Conservation (phyloP, 2,329 filamentous ascomycete genomes). For the Malbranchea cinnamomea region DNA sequence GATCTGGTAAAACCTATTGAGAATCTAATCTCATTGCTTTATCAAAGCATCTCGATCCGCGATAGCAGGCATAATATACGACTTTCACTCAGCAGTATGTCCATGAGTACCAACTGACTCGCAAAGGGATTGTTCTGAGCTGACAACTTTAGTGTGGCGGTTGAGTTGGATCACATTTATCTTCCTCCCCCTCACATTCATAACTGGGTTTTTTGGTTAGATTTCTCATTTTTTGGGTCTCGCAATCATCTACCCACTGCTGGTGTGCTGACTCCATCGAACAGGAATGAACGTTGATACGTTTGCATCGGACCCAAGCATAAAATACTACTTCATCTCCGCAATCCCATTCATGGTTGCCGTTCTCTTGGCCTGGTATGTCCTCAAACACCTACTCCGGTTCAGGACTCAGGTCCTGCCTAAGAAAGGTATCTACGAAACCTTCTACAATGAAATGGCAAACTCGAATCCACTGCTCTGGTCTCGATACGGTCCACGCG, state of each 20-base stretch:
- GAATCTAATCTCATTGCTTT: slow-evolving; percentile 36
- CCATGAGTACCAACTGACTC: slow-evolving; percentile 1
- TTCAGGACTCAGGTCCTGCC: slow-evolving; percentile 30
- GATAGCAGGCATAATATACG: slow-evolving; percentile 36
- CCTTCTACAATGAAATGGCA: slow-evolving; percentile 34
- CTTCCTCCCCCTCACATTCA: slow-evolving; percentile 34
- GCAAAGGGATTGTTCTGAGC: no score
- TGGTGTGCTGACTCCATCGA: no score
- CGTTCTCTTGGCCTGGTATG: slow-evolving; percentile 33
- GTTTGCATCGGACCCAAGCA: slow-evolving; percentile 27
- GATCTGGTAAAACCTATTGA: slow-evolving; percentile 37
- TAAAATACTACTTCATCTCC: slow-evolving; percentile 38
- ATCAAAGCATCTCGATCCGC: slow-evolving; percentile 38
- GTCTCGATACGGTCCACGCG: slow-evolving; percentile 32
- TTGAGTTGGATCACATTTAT: slow-evolving; percentile 27
- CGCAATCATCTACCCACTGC: no score
- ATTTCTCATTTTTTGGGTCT: not conserved
- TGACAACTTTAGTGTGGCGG: slow-evolving; percentile 14
- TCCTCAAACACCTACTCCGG: slow-evolving; percentile 31
- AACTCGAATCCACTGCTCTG: slow-evolving; percentile 32
- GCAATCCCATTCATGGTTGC: slow-evolving; percentile 31
- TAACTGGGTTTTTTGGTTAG: slow-evolving; percentile 28
- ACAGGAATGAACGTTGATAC: slow-evolving; percentile 38
- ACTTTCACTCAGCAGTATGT: slow-evolving; percentile 35
- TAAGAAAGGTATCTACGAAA: slow-evolving; percentile 36